A percentile compares a stretch with the other conserved stretches of the same genome.
phyloP scores from a whole-genome alignment of 495 filamentous ascomycete genomes.

The Penicillium egyptiacum region DNA sequence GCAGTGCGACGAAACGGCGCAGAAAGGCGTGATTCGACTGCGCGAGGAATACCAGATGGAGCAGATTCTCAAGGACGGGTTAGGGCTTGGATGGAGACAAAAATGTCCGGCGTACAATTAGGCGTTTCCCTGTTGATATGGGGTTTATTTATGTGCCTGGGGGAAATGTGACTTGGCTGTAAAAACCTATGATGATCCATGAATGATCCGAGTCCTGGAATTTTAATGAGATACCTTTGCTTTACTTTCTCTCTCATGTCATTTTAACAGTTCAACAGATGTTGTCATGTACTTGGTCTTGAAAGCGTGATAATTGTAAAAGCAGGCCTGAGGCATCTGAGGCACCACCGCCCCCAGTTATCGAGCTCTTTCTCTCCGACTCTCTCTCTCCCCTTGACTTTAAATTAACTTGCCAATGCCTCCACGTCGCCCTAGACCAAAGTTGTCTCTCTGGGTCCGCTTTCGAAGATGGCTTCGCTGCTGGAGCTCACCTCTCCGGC shows the following conservation, averaged over 20 bases:
- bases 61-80: background rate
- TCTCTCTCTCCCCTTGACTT: no score
- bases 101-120: background rate
- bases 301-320: no score
- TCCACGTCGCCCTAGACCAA: conserved; percentile 16
- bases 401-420: no score
- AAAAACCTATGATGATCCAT: conserved; percentile 13
- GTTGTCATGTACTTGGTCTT: no score
- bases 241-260: no score
- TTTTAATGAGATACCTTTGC: conserved; percentile 12
- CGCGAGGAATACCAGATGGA: background rate
- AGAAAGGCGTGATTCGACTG: conserved; percentile 32
- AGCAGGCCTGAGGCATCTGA: no score
- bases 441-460: conserved; percentile 24
- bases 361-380: no score
- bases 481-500: conserved; percentile 25
- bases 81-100: conserved; percentile 1
- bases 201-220: background rate
- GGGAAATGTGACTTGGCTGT: background rate
- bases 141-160: background rate
- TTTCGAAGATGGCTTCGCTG: conserved; percentile 26
- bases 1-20: conserved; percentile 40
- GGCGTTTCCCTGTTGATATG: conserved; percentile 11
- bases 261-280: no score
- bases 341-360: no score